phyloP scores from a whole-genome alignment of 345 rosid genomes.

The Euclidium syriacum region DNA sequence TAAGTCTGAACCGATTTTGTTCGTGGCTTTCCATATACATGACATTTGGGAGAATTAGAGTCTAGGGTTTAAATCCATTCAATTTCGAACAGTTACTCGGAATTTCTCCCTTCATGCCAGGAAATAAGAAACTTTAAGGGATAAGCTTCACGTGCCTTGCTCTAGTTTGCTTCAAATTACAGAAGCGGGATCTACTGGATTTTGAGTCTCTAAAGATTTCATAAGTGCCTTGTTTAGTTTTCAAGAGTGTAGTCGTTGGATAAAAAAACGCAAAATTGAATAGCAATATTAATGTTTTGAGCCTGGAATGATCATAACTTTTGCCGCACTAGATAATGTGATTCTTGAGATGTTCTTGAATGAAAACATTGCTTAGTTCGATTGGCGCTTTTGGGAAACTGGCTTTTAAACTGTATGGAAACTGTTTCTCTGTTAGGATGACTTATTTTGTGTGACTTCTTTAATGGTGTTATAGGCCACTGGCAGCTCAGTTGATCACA shows the following conservation, averaged over 20 bases:
- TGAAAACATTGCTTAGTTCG: background rate
- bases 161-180: background rate
- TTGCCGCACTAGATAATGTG: background rate
- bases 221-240: background rate
- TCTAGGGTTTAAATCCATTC: conserved; percentile 9
- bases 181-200: background rate
- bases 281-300: background rate
- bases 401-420: background rate
- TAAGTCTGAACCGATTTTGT: background rate
- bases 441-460: background rate
- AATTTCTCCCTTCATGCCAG: background rate
- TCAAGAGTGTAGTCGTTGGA: background rate
- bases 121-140: background rate
- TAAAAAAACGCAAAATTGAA: background rate
- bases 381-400: background rate
- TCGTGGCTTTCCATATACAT: background rate
- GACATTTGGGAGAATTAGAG: background rate
- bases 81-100: background rate
- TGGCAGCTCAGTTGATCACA: conserved; percentile 65
- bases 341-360: background rate
- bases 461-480: conserved; percentile 47
- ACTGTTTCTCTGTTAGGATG: background rate
- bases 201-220: background rate
- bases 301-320: background rate
- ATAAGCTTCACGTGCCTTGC: background rate